Evolutionary conservation across 805 yeast genomes (phyloP).

Genomic region (Sugiyamaella boreocaroliniensis): DNA sequence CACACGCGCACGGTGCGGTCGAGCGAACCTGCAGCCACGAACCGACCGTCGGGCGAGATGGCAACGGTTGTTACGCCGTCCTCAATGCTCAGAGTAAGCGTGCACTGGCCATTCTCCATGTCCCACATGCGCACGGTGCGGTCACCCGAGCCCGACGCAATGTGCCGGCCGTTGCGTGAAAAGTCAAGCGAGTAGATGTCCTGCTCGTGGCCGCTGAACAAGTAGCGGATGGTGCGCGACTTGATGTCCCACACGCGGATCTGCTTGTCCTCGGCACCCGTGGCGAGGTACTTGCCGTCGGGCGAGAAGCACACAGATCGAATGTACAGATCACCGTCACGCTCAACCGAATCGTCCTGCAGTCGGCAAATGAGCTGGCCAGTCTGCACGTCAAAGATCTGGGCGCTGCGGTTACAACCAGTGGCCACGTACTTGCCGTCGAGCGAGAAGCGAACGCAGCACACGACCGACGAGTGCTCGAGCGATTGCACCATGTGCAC

Average conservation of each 20-base stretch:
- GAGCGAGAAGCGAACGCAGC: slow-evolving; percentile 88
- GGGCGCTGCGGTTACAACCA: slow-evolving; percentile 94
- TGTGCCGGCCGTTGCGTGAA: slow-evolving; percentile 87
- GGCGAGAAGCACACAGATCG: slow-evolving; percentile 96
- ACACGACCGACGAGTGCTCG: slow-evolving; percentile 90
- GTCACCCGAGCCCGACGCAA: slow-evolving; percentile 95
- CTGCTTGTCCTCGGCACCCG: slow-evolving; percentile 72
- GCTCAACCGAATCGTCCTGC: slow-evolving; percentile 70
- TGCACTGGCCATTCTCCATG: slow-evolving; percentile 79
- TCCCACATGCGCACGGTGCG: slow-evolving; percentile 97
- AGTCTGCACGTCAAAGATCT: slow-evolving; percentile 84
- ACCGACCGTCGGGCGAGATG: slow-evolving; percentile 88
- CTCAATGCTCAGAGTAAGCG: slow-evolving; percentile 81
- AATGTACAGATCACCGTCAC: slow-evolving; percentile 79
- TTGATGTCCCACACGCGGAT: slow-evolving; percentile 95
- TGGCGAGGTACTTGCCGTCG: slow-evolving; percentile 85
- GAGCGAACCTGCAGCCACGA: slow-evolving; percentile 92
- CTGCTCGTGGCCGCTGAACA: slow-evolving; percentile 88
- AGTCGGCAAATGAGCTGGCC: slow-evolving; percentile 85
- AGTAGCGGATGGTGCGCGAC: slow-evolving; percentile 74
- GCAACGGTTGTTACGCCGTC: slow-evolving; percentile 99
- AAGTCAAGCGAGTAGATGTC: slow-evolving; percentile 94
- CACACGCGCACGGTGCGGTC: slow-evolving; percentile 95
- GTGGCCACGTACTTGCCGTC: slow-evolving; percentile 93
- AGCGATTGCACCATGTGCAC: slow-evolving; percentile 84